These are phyloP conservation scores for Mucuna pruriens DNA, from an alignment of 306 rosid species.

Conservation along the genomic window DNA sequence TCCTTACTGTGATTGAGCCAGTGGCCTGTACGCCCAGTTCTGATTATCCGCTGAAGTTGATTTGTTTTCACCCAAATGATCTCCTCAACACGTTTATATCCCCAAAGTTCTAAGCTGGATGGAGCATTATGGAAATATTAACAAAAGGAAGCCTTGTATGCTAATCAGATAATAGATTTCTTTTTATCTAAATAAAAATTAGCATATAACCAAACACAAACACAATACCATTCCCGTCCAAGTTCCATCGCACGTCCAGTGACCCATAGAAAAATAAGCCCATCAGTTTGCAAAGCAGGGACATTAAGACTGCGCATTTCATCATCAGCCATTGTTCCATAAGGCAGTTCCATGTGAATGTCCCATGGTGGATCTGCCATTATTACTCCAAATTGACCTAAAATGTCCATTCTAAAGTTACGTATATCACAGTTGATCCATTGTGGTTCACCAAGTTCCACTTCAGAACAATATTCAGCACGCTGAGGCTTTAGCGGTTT, in stretches of 20 bases:
- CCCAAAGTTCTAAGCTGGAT: conserved; percentile 97
- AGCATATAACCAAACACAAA: conserved; percentile 12
- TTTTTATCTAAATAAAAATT: conserved; percentile 29
- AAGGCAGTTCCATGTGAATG: conserved; percentile 98
- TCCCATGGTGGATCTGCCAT: conserved; percentile 99
- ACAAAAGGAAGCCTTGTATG: conserved; percentile 15
- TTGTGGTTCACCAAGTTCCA: conserved; percentile 96
- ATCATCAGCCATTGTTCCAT: conserved; percentile 99
- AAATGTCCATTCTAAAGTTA: conserved; percentile 92
- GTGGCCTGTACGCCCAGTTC: conserved; percentile 98
- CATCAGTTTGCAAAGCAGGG: conserved; percentile 96
- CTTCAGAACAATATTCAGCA: conserved; percentile 98
- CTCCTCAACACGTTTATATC: conserved; percentile 94
- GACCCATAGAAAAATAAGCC: conserved; percentile 98
- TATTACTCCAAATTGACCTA: conserved; percentile 97
- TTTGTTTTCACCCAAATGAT: conserved; percentile 98
- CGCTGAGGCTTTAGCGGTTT: conserved; percentile 80
- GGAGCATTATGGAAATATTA: conserved; percentile 28
- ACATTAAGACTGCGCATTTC: conserved; percentile 99
- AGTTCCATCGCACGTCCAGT: conserved; percentile 99
- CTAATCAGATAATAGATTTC: neutral
- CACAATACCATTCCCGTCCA: conserved; percentile 90
- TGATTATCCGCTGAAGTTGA: conserved; percentile 95
- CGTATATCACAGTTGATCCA: conserved; percentile 99
- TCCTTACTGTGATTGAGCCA: conserved; percentile 99